A percentile compares a stretch with the other conserved stretches of the same genome.
Conservation (phyloP, 2,329 filamentous ascomycete species). For the Atkinsonella texensis region DNA sequence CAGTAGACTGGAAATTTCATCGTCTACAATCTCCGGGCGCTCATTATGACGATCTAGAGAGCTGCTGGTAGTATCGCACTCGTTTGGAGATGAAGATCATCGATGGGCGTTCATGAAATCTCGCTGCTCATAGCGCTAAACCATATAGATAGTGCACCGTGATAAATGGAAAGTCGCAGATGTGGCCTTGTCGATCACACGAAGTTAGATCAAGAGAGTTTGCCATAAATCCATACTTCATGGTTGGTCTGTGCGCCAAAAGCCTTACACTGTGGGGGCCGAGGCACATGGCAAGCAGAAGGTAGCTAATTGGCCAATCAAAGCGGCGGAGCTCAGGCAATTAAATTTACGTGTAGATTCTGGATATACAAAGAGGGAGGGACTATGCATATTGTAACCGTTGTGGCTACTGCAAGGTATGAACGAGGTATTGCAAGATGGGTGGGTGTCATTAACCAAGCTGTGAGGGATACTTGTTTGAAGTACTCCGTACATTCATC, state of each 20-base stretch:
- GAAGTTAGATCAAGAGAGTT: not conserved
- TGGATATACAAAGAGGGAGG: too few relatives aligned
- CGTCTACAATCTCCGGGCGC: not conserved
- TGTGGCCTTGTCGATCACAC: not conserved
- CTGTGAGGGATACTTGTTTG: too few relatives aligned
- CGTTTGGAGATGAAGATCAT: not conserved
- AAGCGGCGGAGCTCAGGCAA: too few relatives aligned
- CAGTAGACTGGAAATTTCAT: not conserved
- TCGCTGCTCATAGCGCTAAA: not conserved
- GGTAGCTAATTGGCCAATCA: too few relatives aligned
- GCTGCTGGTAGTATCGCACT: not conserved
- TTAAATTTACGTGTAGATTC: too few relatives aligned
- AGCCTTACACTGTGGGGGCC: not conserved
- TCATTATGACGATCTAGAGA: not conserved
- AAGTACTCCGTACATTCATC: too few relatives aligned
- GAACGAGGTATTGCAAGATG: too few relatives aligned
- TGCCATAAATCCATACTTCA: not conserved
- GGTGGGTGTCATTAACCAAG: too few relatives aligned
- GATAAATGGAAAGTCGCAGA: not conserved
- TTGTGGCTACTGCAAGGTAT: too few relatives aligned
- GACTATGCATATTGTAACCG: too few relatives aligned
- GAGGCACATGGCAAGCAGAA: too few relatives aligned
- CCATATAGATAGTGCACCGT: not conserved
- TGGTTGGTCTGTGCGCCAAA: not conserved
- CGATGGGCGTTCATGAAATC: not conserved